Evolutionary conservation across 768 basidiomycete genomes (phyloP), one percentile per base, ranked within the genome.

Genomic region (Macrolepiota fuliginosa): DNA sequence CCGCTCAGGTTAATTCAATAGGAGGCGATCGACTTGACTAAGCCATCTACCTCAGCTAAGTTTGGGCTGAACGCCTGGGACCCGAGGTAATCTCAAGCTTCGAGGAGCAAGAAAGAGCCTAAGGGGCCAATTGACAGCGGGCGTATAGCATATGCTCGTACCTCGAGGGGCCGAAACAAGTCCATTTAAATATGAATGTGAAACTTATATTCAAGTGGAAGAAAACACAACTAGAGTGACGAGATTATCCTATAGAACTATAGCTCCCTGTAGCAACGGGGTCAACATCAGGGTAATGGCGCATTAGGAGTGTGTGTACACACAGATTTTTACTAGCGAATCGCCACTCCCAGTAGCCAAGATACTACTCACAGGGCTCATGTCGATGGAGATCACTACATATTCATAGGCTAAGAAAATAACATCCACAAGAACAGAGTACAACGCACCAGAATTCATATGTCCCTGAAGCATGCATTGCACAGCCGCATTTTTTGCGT

Each of bases 401-500:
- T 35, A 42, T 10, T 17, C 4, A 36, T 10, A 47, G n/a, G 25
- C n/a, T 47, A 56, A 54, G 24, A 24, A 15, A 40, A n/a, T n/a
- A 40, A 40, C 12, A 7, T 40, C n/a, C 15, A 40, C 39, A 1
- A 24, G 15, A 36, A n/a, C n/a, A 27, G 22, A 5, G 25, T 54
- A 54, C 15, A 10, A 37, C 27, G 35, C 2, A 70, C 69, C 69
- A 13, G 69, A 69, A 37, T 71, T 72, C 55, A 68, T 70, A 46
- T 73, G 72, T 5, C 72, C 72, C 69, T 92, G 90, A 19, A 93
- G 79, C 83, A 91, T 88, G 68, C 90, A 85, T 71, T 92, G 90
- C 63, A 88, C 86, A 56, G 83, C 79, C 9, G 65, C 67, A 17
- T 81, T 80, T 68, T 79, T 78, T 42, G 86, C 79, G 68, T 90